Evolutionary conservation across 768 basidiomycete species (phyloP).

Genomic region (Termitomyces sp.): DNA sequence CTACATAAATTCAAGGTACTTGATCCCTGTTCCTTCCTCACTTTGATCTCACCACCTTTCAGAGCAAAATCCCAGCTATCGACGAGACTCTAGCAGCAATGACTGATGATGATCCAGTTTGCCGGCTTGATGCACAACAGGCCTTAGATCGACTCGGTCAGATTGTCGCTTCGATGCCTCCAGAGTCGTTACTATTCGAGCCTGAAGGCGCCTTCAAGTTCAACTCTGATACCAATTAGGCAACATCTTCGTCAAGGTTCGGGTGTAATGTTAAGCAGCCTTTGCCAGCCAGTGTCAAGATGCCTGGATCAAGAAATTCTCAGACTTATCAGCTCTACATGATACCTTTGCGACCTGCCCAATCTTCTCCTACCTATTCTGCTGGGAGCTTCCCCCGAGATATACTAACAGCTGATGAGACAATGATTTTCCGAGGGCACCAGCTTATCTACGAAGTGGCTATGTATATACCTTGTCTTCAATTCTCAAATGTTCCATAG

Average conservation of each 20-base stretch:
- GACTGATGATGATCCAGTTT: neutral
- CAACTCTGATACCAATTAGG: neutral
- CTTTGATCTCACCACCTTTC: neutral
- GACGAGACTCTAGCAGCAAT: conserved; percentile 3
- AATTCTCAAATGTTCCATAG: neutral
- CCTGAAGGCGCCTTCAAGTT: neutral
- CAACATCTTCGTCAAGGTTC: neutral
- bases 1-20: neutral
- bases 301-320: neutral
- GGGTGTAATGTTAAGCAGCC: too few relatives aligned
- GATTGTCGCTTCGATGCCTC: neutral
- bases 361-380: neutral
- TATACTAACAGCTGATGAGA: neutral
- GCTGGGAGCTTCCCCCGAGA: neutral
- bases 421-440: neutral
- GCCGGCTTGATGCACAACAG: conserved; percentile 3
- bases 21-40: neutral
- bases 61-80: conserved; percentile 8
- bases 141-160: conserved; percentile 1
- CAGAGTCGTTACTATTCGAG: neutral
- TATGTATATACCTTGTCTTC: neutral
- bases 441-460: too few relatives aligned
- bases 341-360: neutral
- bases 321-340: neutral
- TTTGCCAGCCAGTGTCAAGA: too few relatives aligned